Conservation (phyloP, 1,139 yeast species). For the Lodderomyces orthopsilosis region DNA sequence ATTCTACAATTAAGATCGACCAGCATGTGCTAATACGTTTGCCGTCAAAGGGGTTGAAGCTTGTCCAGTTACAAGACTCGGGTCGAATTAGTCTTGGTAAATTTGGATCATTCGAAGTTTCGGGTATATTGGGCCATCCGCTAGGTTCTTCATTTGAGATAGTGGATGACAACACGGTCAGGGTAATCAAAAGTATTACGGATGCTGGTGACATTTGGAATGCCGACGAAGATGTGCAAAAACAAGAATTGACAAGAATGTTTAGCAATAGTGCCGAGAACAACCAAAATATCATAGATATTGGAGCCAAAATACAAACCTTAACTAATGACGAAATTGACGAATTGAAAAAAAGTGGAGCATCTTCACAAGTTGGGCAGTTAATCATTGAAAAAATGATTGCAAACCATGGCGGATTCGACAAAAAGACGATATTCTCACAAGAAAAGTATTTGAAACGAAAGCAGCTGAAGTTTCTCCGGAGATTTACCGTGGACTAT, state of each 20-base stretch:
- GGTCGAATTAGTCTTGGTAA: constrained; percentile 76
- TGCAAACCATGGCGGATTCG: constrained; percentile 81
- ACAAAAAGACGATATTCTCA: constrained; percentile 82
- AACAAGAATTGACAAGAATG: constrained; percentile 39
- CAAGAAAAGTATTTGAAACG: constrained; percentile 90
- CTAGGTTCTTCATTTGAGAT: constrained; percentile 92
- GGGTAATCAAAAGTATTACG: constrained; percentile 43
- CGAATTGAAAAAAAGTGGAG: constrained; percentile 65
- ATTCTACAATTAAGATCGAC: constrained; percentile 24
- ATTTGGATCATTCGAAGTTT: constrained; percentile 80
- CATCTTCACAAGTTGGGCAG: constrained; percentile 66
- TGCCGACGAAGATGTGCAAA: constrained; percentile 20
- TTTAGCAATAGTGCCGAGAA: constrained; percentile 51
- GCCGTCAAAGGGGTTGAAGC: constrained; percentile 78
- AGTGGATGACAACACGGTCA: constrained; percentile 51
- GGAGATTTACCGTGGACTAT: constrained; percentile 79
- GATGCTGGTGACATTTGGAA: constrained; percentile 25
- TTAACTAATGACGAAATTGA: constrained; percentile 77
- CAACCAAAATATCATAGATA: constrained; percentile 69
- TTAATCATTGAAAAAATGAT: constrained; percentile 79
- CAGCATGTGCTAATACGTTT: constrained; percentile 67
- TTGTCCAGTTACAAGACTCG: constrained; percentile 61
- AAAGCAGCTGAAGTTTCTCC: constrained; percentile 85
- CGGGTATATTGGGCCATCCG: constrained; percentile 74
- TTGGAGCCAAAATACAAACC: constrained; percentile 74